Base-by-base conservation (phyloP, 2,329 filamentous ascomycete genomes). In the Salinomyces thailandicus region DNA sequence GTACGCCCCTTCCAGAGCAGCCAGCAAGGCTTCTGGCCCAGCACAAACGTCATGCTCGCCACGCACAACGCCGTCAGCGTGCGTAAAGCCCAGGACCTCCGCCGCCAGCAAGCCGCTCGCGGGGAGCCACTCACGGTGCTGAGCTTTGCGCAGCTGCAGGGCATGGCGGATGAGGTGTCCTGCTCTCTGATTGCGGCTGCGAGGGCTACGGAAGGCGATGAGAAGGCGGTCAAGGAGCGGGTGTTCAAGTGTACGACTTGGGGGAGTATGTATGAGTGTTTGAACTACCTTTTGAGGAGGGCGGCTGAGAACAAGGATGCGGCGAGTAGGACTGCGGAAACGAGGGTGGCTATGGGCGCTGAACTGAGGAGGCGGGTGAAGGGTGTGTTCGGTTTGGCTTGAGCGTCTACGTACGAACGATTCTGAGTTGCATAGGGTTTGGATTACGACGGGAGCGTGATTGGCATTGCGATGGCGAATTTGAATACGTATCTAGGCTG, bases 111-210 rank as follows among this genome's bases (percentile, higher is more conserved):
- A 33, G 47, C 60, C 18, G 46, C 50, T 29, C 53, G 52, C 3
- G 53, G 59, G 27, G 42, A 67, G 42, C 27, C 60, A 2, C 64
- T 64, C 3, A 66, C 72, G 1, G 62, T 67, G 2, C 60, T 75
- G 7, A 60, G 63, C 0, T 86, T 85, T 58, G 82, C 82, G 2
- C 87, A 95, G 63, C 73, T 95, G 1, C 82, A 89, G 65, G 87
- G 89, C 27, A 96, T 96, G 89, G 89, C 89, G 1, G 89, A 96
- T 50, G 87, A 95, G 56, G 77, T 96, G 35, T 85, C 80, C 39
- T 71, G 72, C 46, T 61, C 63, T 3, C 56, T 77, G 0, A 55
- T 77, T 12, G 61, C 72, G 39, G 52, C 62, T 5, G 66, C 60
- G 19, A 59, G 62, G 8, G 50, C 58, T 24, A 49, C 50, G 18